These are phyloP conservation scores for Mollisia scopiformis DNA, from an alignment of 2,329 filamentous ascomycete genomes.

Conservation along the genomic window DNA sequence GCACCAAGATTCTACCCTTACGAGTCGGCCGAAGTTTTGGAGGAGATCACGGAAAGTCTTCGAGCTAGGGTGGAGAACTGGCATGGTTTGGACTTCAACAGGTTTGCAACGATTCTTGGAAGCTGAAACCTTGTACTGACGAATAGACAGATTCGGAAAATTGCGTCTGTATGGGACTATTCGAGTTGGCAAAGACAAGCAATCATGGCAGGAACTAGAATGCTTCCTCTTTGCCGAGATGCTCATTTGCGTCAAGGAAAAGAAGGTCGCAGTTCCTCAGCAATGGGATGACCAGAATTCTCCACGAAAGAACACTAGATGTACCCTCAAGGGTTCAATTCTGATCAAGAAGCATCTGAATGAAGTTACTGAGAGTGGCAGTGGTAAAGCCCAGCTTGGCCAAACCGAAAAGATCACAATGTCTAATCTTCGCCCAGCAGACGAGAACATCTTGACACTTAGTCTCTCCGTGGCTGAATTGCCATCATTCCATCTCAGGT, in stretches of 20 bases:
- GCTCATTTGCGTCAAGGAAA: slow-evolving; percentile 99
- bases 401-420: slow-evolving; percentile 37
- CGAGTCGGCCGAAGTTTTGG: slow-evolving; percentile 75
- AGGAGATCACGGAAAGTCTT: slow-evolving; percentile 84
- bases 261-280: slow-evolving; percentile 65
- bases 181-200: slow-evolving; percentile 91
- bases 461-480: slow-evolving; percentile 90
- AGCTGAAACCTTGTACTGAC: slow-evolving; percentile 32
- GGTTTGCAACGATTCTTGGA: slow-evolving; percentile 48
- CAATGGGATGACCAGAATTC: slow-evolving; percentile 68
- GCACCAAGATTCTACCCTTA: slow-evolving; percentile 67
- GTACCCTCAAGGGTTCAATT: slow-evolving; percentile 95
- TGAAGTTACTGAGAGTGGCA: slow-evolving; percentile 74
- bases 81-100: slow-evolving; percentile 92
- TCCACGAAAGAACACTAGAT: slow-evolving; percentile 70
- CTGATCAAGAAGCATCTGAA: slow-evolving; percentile 97
- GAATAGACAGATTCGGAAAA: slow-evolving; percentile 74
- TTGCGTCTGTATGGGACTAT: slow-evolving; percentile 87
- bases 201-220: slow-evolving; percentile 96
- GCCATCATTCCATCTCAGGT: slow-evolving; percentile 91
- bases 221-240: slow-evolving; percentile 98
- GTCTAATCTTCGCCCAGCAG: slow-evolving; percentile 46
- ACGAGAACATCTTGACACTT: slow-evolving; percentile 85
- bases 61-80: slow-evolving; percentile 93
- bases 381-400: slow-evolving; percentile 41